phyloP scores from a whole-genome alignment of 2,329 filamentous ascomycete species.

The Pseudogymnoascus sp. region DNA sequence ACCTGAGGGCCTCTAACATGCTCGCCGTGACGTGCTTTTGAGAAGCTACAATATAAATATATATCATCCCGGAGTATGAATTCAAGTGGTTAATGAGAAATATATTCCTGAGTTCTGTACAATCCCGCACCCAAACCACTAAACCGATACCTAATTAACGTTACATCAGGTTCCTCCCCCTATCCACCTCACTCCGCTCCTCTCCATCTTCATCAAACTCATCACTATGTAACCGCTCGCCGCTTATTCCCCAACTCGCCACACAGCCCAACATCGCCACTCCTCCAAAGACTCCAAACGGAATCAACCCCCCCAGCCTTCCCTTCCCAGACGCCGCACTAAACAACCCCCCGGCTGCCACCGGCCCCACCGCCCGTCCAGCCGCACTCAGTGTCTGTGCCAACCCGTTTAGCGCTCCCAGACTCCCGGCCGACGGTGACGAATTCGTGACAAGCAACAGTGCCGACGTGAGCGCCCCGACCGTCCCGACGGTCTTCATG shows the following conservation, averaged over 20 bases:
- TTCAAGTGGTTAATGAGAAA: too few species aligned
- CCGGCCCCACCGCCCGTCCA: conserved; percentile 80
- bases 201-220: conserved; percentile 32
- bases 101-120: too few species aligned
- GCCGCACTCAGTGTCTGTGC: conserved; percentile 90
- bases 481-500: conserved; percentile 82
- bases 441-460: conserved; percentile 90
- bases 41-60: too few species aligned
- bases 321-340: conserved; percentile 73
- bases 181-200: conserved; percentile 19
- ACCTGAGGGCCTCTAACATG: too few species aligned
- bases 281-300: conserved; percentile 67
- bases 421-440: conserved; percentile 72
- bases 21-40: too few species aligned
- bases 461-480: conserved; percentile 83
- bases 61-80: too few species aligned
- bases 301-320: conserved; percentile 67
- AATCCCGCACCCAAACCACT: too few species aligned
- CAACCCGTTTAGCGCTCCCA: conserved; percentile 86
- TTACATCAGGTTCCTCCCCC: not conserved
- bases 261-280: conserved; percentile 74
- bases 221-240: conserved; percentile 52
- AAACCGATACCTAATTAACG: too few species aligned
- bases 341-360: conserved; percentile 81
- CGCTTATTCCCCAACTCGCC: conserved; percentile 69